phyloP scores from a whole-genome alignment of 805 yeast genomes.

The Candida awuae region DNA sequence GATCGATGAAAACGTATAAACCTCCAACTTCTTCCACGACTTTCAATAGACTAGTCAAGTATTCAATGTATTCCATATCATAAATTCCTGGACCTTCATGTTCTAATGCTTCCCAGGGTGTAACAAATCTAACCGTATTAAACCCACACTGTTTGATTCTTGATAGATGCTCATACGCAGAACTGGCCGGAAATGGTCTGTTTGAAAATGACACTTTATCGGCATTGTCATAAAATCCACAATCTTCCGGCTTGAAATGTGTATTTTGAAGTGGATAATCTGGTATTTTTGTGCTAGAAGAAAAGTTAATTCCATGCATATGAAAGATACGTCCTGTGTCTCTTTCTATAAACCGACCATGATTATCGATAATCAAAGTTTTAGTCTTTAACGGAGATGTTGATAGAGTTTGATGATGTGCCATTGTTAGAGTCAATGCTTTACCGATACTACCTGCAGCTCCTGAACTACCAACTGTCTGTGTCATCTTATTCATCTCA shows the following conservation, averaged over 20 bases:
- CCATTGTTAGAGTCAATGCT: not conserved
- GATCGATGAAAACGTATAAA: constrained; percentile 71
- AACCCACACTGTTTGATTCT: constrained; percentile 76
- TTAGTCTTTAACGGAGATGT: constrained; percentile 15
- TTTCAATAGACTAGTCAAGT: constrained; percentile 53
- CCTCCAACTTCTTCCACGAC: constrained; percentile 60
- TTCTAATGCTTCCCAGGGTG: constrained; percentile 91
- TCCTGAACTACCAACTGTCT: too few relatives aligned
- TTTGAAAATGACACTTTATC: constrained; percentile 76
- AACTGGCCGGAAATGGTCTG: constrained; percentile 69
- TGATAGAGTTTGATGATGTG: not conserved
- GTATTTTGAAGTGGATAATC: constrained; percentile 41
- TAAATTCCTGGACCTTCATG: constrained; percentile 80
- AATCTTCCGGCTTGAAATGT: constrained; percentile 30
- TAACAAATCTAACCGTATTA: constrained; percentile 65
- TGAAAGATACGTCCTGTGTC: constrained; percentile 49
- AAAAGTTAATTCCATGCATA: constrained; percentile 76
- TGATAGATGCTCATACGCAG: constrained; percentile 59
- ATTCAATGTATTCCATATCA: constrained; percentile 68
- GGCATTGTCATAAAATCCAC: constrained; percentile 54
- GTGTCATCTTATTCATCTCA: too few relatives aligned
- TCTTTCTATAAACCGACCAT: constrained; percentile 51
- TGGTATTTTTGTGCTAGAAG: constrained; percentile 69
- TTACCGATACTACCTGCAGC: too few relatives aligned
- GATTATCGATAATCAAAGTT: constrained; percentile 28